phyloP scores from a whole-genome alignment of 306 rosid species.

The Acacia confusa region DNA sequence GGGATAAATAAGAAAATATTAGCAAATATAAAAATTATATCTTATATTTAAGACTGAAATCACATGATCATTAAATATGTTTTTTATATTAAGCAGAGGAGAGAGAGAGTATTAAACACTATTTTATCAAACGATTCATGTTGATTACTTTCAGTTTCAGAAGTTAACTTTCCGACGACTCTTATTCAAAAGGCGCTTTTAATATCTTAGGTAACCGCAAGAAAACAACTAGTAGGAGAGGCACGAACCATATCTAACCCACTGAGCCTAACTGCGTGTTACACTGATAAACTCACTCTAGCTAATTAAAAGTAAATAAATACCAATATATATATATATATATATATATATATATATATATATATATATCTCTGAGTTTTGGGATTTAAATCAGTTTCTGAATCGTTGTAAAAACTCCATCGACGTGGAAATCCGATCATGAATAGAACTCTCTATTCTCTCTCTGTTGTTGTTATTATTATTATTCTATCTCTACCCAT shows the following conservation, averaged over 20 bases:
- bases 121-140: background rate
- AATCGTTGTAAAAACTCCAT: conserved; percentile 15
- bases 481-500: conserved; percentile 12
- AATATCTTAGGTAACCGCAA: background rate
- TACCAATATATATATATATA: background rate
- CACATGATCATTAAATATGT: too few species aligned
- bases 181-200: background rate
- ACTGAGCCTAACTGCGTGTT: conserved; percentile 48
- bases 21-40: too few species aligned
- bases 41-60: too few species aligned
- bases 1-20: too few species aligned
- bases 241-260: background rate
- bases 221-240: background rate
- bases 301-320: background rate
- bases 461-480: too few species aligned
- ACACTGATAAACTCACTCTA: background rate
- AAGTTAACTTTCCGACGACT: background rate
- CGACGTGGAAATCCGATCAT: conserved; percentile 77
- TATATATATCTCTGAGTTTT: background rate
- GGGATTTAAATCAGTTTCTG: conserved; percentile 12
- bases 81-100: too few species aligned
- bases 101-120: too few species aligned
- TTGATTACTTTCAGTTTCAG: background rate
- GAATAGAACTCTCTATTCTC: background rate
- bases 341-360: too few species aligned